A percentile compares a stretch with the other conserved stretches of the same genome.
These are phyloP conservation scores for Zalaria obscura DNA, from an alignment of 2,329 filamentous ascomycete species.

Conservation along the genomic window DNA sequence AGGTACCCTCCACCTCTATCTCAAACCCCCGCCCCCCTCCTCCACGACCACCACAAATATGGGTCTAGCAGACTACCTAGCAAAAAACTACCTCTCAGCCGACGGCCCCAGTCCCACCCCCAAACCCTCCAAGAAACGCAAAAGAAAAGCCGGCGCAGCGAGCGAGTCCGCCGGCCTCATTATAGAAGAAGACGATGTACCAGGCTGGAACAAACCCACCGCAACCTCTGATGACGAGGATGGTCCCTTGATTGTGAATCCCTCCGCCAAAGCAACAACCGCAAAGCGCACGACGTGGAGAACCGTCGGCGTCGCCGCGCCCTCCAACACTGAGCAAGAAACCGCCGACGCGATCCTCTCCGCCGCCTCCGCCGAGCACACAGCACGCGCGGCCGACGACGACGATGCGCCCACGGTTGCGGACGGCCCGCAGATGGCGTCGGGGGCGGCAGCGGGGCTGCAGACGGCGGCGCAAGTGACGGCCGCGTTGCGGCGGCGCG, in stretches of 20 bases:
- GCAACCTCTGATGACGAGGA: slow-evolving; percentile 40
- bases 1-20: no score
- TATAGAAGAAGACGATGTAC: slow-evolving; percentile 39
- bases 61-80: slow-evolving; percentile 71
- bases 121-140: slow-evolving; percentile 40
- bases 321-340: slow-evolving; percentile 40
- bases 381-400: slow-evolving; percentile 15
- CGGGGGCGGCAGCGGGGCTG: slow-evolving; percentile 74
- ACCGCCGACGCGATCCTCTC: slow-evolving; percentile 39
- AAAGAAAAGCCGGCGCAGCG: slow-evolving; percentile 29
- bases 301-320: slow-evolving; percentile 41
- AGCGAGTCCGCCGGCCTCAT: slow-evolving; percentile 25
- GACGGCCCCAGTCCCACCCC: slow-evolving; percentile 26
- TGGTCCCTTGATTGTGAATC: slow-evolving; percentile 25
- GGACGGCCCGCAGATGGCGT: slow-evolving; percentile 57
- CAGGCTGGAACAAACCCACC: slow-evolving; percentile 36
- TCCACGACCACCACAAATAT: slow-evolving; percentile 21
- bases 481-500: slow-evolving; percentile 43
- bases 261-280: slow-evolving; percentile 46
- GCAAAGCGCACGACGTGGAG: slow-evolving; percentile 82
- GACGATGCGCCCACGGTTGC: slow-evolving; percentile 35
- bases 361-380: slow-evolving; percentile 17
- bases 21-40: no score
- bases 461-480: slow-evolving; percentile 68
- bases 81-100: slow-evolving; percentile 75